Evolutionary conservation across 1,139 yeast species (phyloP).

Genomic region (Saccharomyces hybrid): DNA sequence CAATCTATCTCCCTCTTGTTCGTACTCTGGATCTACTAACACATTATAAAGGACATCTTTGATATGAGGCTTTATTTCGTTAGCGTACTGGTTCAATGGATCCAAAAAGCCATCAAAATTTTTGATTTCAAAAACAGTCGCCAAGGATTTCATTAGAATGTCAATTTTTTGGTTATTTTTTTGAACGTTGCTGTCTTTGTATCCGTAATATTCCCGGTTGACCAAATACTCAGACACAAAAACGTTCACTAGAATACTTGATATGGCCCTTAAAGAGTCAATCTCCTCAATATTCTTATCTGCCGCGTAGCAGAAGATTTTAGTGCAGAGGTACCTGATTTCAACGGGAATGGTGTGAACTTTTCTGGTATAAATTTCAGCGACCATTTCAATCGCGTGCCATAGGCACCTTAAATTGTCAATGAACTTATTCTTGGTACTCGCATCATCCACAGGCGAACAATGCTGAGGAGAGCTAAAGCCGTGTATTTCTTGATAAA

Average conservation of each 20-base stretch:
- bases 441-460: constrained; percentile 69
- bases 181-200: constrained; percentile 3
- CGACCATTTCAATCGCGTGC: constrained; percentile 56
- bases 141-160: constrained; percentile 17
- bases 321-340: constrained; percentile 44
- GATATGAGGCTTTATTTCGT: constrained; percentile 25
- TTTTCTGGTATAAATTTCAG: constrained; percentile 39
- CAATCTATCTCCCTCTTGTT: constrained; percentile 22
- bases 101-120: constrained; percentile 26
- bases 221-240: constrained; percentile 43
- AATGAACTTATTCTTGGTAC: constrained; percentile 62
- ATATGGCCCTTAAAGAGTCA: constrained; percentile 43
- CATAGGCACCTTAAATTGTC: constrained; percentile 67
- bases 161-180: constrained; percentile 11
- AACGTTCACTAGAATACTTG: constrained; percentile 72
- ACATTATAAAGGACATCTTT: constrained; percentile 21
- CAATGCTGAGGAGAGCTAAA: constrained; percentile 43
- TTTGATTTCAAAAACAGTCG: constrained; percentile 22
- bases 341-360: constrained; percentile 53
- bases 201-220: constrained; percentile 31
- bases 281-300: constrained; percentile 31
- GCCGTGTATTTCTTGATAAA: constrained; percentile 42
- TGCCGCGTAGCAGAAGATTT: constrained; percentile 45
- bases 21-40: constrained; percentile 27
- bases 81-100: constrained; percentile 29